These are phyloP conservation scores for Chlamydomonas sphaeroides DNA, from an alignment of 139 green algal genomes.

Conservation along the genomic window DNA sequence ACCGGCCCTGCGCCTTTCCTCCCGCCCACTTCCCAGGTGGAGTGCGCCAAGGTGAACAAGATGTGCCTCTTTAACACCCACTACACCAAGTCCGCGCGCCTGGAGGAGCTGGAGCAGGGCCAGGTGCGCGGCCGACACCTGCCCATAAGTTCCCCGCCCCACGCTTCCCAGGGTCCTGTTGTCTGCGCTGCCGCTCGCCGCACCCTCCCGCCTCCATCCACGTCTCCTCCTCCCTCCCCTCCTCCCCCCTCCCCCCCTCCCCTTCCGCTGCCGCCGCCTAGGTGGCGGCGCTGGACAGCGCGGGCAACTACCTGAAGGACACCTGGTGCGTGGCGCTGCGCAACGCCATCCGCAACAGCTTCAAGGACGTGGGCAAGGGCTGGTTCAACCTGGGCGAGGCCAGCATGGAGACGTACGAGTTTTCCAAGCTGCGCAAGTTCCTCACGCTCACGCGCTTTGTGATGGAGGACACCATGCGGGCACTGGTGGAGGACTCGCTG, in stretches of 20 bases:
- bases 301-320: slow-evolving; percentile 79
- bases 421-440: slow-evolving; percentile 77
- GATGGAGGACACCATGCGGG: slow-evolving; percentile 86
- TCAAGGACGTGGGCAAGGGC: slow-evolving; percentile 83
- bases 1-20: no score
- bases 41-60: slow-evolving; percentile 66
- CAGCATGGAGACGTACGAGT: slow-evolving; percentile 82
- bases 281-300: slow-evolving; percentile 45
- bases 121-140: slow-evolving; percentile 59
- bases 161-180: no score
- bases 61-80: slow-evolving; percentile 77
- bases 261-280: not conserved
- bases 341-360: slow-evolving; percentile 68
- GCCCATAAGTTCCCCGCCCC: no score
- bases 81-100: slow-evolving; percentile 72
- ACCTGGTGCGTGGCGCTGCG: slow-evolving; percentile 69
- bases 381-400: slow-evolving; percentile 87
- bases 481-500: slow-evolving; percentile 71
- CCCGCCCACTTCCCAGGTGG: not conserved
- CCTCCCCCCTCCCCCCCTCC: not conserved
- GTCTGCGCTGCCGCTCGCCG: no score
- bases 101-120: slow-evolving; percentile 86
- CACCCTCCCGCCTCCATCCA: not conserved
- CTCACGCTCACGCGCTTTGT: slow-evolving; percentile 64
- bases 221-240: not conserved